phyloP scores from a whole-genome alignment of 306 rosid species.

The Quercus robur region DNA sequence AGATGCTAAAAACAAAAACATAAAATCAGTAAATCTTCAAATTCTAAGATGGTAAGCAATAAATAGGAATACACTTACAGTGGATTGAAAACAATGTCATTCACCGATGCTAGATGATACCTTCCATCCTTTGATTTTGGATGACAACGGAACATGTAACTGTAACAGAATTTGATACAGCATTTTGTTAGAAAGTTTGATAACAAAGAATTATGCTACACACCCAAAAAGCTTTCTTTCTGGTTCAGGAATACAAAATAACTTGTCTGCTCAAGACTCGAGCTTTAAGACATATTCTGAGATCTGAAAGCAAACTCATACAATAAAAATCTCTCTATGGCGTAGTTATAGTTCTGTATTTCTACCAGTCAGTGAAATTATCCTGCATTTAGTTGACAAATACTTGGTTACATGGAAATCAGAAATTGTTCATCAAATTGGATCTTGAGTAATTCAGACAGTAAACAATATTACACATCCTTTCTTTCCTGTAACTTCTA shows the following conservation, averaged over 20 bases:
- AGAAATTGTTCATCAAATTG: background rate
- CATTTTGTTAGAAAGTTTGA: constrained; percentile 23
- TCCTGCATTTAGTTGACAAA: background rate
- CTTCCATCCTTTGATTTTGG: constrained; percentile 68
- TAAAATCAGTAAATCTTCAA: constrained; percentile 17
- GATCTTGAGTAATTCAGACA: background rate
- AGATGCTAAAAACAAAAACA: constrained; percentile 40
- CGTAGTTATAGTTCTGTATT: background rate
- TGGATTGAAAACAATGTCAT: constrained; percentile 80
- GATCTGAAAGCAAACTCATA: background rate
- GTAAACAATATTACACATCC: background rate
- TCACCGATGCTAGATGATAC: constrained; percentile 63
- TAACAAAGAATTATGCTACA: background rate
- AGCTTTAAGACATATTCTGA: background rate
- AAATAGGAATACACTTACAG: constrained; percentile 47
- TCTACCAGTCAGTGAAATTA: background rate
- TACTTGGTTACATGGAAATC: background rate
- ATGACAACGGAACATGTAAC: constrained; percentile 79
- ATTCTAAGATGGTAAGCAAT: constrained; percentile 2
- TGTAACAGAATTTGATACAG: constrained; percentile 28
- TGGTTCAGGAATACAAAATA: background rate
- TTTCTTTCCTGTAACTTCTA: background rate
- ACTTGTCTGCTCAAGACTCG: background rate
- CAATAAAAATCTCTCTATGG: background rate
- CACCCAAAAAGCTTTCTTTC: background rate